Percentiles rank a stretch among this genome's conserved stretches.
Evolutionary conservation across 768 basidiomycete genomes (phyloP).

Genomic region (Cystofilobasidium bisporidii): DNA sequence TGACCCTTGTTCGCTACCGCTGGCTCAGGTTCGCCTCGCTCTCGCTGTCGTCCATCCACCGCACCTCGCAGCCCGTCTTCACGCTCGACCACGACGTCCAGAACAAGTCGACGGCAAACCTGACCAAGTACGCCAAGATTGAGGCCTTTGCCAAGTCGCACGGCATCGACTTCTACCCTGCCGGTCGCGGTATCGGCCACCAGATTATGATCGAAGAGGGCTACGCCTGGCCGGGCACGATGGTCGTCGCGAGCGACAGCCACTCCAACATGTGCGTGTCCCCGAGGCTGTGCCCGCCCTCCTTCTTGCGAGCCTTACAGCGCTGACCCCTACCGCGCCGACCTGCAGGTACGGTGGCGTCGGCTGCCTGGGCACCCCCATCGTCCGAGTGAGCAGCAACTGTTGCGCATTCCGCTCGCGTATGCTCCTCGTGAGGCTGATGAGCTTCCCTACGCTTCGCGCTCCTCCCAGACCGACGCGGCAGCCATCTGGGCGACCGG

Average conservation of each 20-base stretch:
- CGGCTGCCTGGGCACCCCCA: slow-evolving; percentile 92
- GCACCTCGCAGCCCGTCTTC: slow-evolving; percentile 80
- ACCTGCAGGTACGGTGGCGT: slow-evolving; percentile 69
- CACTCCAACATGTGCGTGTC: slow-evolving; percentile 83
- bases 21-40: slow-evolving; percentile 77
- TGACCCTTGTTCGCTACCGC: not conserved
- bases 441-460: not conserved
- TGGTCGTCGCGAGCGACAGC: slow-evolving; percentile 92
- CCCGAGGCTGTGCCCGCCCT: no score
- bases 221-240: slow-evolving; percentile 88
- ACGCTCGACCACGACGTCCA: slow-evolving; percentile 98
- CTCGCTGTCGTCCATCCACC: slow-evolving; percentile 71
- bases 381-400: slow-evolving; percentile 83
- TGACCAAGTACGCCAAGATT: slow-evolving; percentile 82
- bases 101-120: slow-evolving; percentile 81
- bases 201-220: slow-evolving; percentile 97
- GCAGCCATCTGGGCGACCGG: slow-evolving; percentile 97
- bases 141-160: slow-evolving; percentile 80
- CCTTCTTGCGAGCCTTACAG: not conserved
- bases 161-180: slow-evolving; percentile 87
- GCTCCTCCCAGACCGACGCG: slow-evolving; percentile 50
- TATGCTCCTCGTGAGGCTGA: no score
- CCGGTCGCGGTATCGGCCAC: slow-evolving; percentile 94
- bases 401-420: no score
- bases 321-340: not conserved